Percentiles rank a stretch among this genome's conserved stretches.
phyloP scores from a whole-genome alignment of 257 asterid species.

The Capsicum rhomboideum region DNA sequence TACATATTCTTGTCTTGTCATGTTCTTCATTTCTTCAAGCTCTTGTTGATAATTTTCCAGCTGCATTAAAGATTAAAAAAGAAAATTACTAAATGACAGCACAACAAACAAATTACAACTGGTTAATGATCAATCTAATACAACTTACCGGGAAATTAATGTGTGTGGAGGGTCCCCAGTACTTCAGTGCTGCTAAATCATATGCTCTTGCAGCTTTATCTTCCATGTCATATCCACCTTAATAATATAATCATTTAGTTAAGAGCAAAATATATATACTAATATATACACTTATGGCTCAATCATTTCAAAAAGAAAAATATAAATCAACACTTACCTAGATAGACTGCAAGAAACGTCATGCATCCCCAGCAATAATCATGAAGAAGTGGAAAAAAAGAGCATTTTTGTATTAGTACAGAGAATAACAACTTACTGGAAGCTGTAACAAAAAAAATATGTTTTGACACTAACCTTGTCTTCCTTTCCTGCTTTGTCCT shows the following conservation, averaged over 20 bases:
- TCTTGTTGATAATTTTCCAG: constrained; percentile 80
- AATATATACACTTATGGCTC: background rate
- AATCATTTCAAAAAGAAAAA: background rate
- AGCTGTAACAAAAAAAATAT: background rate
- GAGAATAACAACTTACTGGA: background rate
- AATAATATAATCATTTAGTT: background rate
- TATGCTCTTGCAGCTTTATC: constrained; percentile 97
- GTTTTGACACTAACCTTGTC: constrained; percentile 58
- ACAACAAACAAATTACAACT: background rate
- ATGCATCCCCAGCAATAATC: constrained; percentile 19
- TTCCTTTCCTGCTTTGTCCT: constrained; percentile 98
- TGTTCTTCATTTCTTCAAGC: constrained; percentile 84
- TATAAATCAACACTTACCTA: constrained; percentile 38
- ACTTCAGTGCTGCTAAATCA: constrained; percentile 94
- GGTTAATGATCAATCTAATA: background rate
- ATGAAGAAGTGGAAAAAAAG: background rate
- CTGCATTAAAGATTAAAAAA: constrained; percentile 21
- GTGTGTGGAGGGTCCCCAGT: constrained; percentile 97
- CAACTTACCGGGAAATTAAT: constrained; percentile 69
- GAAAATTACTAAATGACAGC: background rate
- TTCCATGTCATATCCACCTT: constrained; percentile 99
- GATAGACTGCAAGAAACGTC: constrained; percentile 50
- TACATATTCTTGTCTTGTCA: constrained; percentile 90
- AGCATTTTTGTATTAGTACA: constrained; percentile 3
- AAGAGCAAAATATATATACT: background rate